phyloP scores from a whole-genome alignment of 208 protist genomes.

The Tritrichomonas musculus region DNA sequence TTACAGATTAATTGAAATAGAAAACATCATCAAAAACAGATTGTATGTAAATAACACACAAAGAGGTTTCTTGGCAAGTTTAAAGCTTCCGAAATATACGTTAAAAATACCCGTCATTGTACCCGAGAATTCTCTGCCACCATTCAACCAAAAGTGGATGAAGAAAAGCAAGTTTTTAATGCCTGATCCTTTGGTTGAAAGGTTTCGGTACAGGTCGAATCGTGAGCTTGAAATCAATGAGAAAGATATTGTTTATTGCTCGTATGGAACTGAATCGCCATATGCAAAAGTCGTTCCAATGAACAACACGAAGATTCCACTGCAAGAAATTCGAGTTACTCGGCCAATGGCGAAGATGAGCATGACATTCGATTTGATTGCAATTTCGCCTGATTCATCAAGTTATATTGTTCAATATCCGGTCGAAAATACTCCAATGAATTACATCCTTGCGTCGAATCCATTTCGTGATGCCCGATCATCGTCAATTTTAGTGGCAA shows the following conservation, averaged over 20 bases:
- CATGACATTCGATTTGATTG: not conserved
- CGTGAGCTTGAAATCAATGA: not conserved
- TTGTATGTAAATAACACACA: not conserved
- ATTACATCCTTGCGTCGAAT: not conserved
- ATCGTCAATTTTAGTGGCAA: not conserved
- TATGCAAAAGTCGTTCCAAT: not conserved
- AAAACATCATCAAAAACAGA: constrained; percentile 8
- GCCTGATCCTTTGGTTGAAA: not conserved
- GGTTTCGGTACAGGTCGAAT: not conserved
- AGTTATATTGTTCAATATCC: not conserved
- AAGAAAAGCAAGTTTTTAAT: not conserved
- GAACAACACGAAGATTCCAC: not conserved
- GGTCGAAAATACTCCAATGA: not conserved
- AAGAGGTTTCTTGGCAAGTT: not conserved
- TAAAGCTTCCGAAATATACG: not conserved
- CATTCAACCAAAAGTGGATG: not conserved
- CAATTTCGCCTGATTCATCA: not conserved
- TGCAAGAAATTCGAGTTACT: not conserved
- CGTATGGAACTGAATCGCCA: not conserved
- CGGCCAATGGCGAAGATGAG: not conserved
- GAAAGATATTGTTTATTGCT: not conserved
- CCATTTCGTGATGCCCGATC: not conserved
- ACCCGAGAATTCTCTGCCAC: not conserved
- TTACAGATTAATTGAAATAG: not conserved
- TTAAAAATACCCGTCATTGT: not conserved